Conservation (phyloP, 2,329 filamentous ascomycete genomes). For the Thelonectria olida region DNA sequence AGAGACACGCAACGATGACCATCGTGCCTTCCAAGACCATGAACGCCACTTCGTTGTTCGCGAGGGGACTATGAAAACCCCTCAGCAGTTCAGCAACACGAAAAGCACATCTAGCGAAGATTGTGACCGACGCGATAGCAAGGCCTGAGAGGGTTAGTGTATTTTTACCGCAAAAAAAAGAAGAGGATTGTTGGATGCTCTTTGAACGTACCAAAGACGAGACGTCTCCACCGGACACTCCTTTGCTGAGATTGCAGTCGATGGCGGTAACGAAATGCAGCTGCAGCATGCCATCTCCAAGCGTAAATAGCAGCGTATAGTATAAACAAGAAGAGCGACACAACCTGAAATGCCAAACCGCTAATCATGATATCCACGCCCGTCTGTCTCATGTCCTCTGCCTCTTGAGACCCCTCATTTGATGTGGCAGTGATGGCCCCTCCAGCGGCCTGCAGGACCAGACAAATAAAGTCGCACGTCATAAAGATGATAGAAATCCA, state of each 20-base stretch:
- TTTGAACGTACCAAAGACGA: background rate
- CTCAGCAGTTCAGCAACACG: conserved; percentile 69
- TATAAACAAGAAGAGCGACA: background rate
- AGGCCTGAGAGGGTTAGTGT: background rate
- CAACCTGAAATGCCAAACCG: background rate
- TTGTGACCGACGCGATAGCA: conserved; percentile 31
- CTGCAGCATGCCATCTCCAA: background rate
- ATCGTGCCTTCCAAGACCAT: conserved; percentile 63
- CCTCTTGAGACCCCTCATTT: background rate
- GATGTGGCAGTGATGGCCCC: background rate
- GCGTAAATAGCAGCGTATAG: background rate
- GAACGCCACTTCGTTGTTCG: conserved; percentile 60
- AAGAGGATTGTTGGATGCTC: conserved; percentile 24
- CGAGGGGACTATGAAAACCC: conserved; percentile 67
- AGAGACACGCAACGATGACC: conserved; percentile 53
- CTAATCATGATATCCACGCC: background rate
- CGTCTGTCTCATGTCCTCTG: background rate
- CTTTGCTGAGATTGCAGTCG: background rate
- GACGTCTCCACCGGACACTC: background rate
- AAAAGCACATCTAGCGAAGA: conserved; percentile 69
- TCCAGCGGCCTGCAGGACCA: background rate
- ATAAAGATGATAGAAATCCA: background rate
- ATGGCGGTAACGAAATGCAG: background rate
- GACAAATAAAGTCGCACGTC: background rate
- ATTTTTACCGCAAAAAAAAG: conserved; percentile 42